Base-by-base conservation (phyloP, 1,284 basidiomycete genomes). In the Ganoderma lucidum region DNA sequence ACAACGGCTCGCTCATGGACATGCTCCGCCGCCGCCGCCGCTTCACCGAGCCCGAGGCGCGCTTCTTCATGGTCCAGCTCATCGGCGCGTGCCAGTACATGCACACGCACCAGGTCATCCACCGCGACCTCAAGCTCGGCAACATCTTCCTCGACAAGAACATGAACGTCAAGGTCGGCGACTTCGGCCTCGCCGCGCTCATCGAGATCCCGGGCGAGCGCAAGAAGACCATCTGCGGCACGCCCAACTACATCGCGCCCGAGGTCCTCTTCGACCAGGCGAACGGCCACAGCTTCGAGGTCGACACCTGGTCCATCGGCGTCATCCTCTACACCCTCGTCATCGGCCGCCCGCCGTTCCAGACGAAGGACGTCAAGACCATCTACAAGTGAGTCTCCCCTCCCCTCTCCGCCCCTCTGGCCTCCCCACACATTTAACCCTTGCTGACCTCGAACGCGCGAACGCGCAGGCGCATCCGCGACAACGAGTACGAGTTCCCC, bases 151-250 rank as follows among this genome's bases (percentile, higher is more conserved):
- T 99, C 60, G 97, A 99, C 78, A 83, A 84, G 61, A 88, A 93
- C 75, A 97, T 99, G 96, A 95, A 98, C 78, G 86, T 99, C 79
- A 97, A 98, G 80, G 96, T 99, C 32, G 97, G 96, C 32, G 97
- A 99, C 83, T 98, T 99, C 82, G 97, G 98, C 12, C 86, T 99
- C 28, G 97, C 98, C 0, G 97, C 98, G 1, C 87, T 99, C 67
- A 97, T 99, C 66, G 97, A 99, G 82, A 96, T 92, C 79, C 94
- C 94, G 12, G 97, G 97, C 1, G 98, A 99, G 80, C 85, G 97
- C 75, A 98, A 99, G 86, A 98, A 98, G 89, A 99, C 97, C 0
- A 97, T 99, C 62, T 99, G 97, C 76, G 98, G 97, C 6, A 99
- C 97, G 1, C 98, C 97, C 1, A 99, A 99, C 80, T 99, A 99